Evolutionary conservation across 108 stramenopile genomes (phyloP), one percentile per base, ranked within the genome.

Genomic region (Conticribra guillardii): DNA sequence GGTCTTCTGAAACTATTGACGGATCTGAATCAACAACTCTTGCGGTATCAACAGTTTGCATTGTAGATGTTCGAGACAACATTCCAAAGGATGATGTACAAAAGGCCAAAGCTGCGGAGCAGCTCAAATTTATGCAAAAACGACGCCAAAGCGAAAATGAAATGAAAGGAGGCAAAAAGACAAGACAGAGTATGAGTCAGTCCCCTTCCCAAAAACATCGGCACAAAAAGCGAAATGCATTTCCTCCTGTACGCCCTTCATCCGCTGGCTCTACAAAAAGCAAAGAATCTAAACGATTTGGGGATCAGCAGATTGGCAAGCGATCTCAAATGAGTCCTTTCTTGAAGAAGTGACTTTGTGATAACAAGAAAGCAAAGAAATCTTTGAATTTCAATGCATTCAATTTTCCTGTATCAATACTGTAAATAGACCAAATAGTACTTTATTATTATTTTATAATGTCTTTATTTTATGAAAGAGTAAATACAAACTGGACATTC

Each of bases 61-160:
- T 91, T 28, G 92, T 95, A 44, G 94, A 95, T 73, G 64, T 85
- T 4, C 71, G 91, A 33, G 91, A 89, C 14, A 88, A 93, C 49
- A 53, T 21, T 24, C 24, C 52, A 14, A 8, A 41, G 18, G 19
- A 44, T 14, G 34, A n/a, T 60, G n/a, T 1, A 2, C 16, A 7
- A 3, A 9, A 14, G 41, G 9, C 4, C 15, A 44, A 22, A 44
- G 59, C 4, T 11, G 59, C 37, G 8, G 37, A 5, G 37, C 5
- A 11, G 37, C 37, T 41, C 8, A 41, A 41, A 41, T 9, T 41
- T 11, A 11, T 41, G 37, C 37, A 41, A 41, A 41, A 5, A 11
- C 37, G 37, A 11, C 5, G 37, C 8, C 37, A 41, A 41, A 11
- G 59, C 34, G 16, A 22, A 15, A 60, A 23, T 3, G 8, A 44